Evolutionary conservation across 257 asterid species (phyloP), one percentile per base, ranked within the genome.

Genomic region (Fraxinus cuspidata): DNA sequence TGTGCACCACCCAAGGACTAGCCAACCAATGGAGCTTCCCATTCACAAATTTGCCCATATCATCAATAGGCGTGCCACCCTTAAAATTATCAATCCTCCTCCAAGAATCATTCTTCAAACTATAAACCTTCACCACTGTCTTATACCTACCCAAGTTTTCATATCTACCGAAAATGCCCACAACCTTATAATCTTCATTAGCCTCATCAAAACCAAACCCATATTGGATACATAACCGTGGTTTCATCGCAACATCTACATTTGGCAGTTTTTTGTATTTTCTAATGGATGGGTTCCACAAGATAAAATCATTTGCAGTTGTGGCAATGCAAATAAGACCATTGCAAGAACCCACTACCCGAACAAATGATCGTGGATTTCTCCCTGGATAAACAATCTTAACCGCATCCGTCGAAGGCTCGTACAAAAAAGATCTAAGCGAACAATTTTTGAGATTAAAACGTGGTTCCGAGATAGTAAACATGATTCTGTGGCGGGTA

Each of bases 211-310:
- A 87, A 70, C 95, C 91, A 75, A 88, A 85, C 0, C 90, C 92
- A 81, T 68, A 86, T 1, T 73, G 32, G 66, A 79, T 51, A 56
- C 81, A 82, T 65, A 74, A 82, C 0, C 85, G 83, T 3, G 38
- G 74, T 21, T 34, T 70, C 77, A 71, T 10, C 12, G 58, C 56
- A 15, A 70, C 73, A 13, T 44, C 47, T 21, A 42, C 77, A 19
- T 49, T 28, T 5, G 91, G 90, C 77, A 88, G 40, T 64, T 68
- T 78, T 70, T 53, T 82, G 13, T 81, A 80, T 40, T 44, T 72
- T 68, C 88, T 81, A 16, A 84, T 81, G 7, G 87, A 15, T 2
- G 91, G 92, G 83, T 90, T 88, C 92, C 91, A 88, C 1, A 90
- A 53, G 72, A 60, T 79, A 70, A 88, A 37, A 68, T 81, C 78